Base-by-base conservation (phyloP, 78 protist species). In the Andalucia godoyi region DNA sequence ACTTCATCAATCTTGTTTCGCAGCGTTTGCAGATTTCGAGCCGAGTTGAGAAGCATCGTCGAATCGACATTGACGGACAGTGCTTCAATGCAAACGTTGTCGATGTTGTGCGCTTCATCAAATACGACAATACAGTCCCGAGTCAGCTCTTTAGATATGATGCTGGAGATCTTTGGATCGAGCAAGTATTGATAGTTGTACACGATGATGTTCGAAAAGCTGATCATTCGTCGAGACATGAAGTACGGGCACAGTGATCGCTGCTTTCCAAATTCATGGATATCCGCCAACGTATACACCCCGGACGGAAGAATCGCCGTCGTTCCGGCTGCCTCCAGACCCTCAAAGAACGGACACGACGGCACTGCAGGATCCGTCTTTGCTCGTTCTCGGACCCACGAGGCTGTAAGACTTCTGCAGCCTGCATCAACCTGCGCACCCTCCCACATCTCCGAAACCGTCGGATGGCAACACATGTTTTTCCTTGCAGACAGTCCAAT, bases 51-150 rank as follows among this genome's bases (percentile, higher is more conserved):
- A 42, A 57, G 70, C 27, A 41, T 58, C 43, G 34, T 49, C 25
- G 30, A 58, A n/a, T n/a, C 79, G 40, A 94, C 47, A 39, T 73
- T 57, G 23, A 84, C 68, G 39, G 80, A 61, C n/a, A 94, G 71
- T 5, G 87, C 40, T 29, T 93, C 97, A 60, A 93, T 95, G 81
- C 98, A 93, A 8, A 88, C 88, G 61, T 93, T 86, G 66, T 94
- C 92, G 53, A 97, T 85, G 84, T 97, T 97, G 79, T 97, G 99
- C 0, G 98, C 98, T 74, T 94, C 98, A 59, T 96, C 98, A 40
- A 94, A 93, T 9, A 92, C 89, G 10, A 94, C 86, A 32, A 95
- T 78, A 21, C 81, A 69, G 39, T 87, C 82, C 32, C 40, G 52
- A 0, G 65, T 49, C n/a, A 90, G 40, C 13, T 74, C 70, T 18